These are phyloP conservation scores for Sordariomycetes sp. DNA, from an alignment of 2,329 filamentous ascomycete genomes.

Conservation along the genomic window DNA sequence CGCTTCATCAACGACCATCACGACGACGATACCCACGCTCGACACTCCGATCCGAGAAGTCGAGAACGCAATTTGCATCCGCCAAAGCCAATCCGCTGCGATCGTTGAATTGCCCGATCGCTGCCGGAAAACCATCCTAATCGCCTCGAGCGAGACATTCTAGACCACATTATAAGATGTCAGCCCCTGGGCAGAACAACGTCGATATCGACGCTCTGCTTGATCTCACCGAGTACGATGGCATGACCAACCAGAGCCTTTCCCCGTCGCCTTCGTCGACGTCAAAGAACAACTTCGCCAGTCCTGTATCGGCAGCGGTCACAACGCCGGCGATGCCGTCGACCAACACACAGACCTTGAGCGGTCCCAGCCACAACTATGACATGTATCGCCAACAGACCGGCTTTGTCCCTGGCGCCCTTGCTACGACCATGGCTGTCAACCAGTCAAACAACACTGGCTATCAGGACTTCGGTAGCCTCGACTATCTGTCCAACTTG, in stretches of 20 bases:
- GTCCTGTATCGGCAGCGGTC: constrained; percentile 40
- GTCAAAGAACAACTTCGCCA: constrained; percentile 45
- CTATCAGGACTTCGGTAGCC: constrained; percentile 38
- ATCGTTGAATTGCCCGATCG: not conserved
- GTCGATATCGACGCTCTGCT: constrained; percentile 49
- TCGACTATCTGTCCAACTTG: constrained; percentile 45
- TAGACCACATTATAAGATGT: constrained; percentile 26
- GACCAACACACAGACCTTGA: constrained; percentile 50
- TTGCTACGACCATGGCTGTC: constrained; percentile 71
- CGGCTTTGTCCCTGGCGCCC: constrained; percentile 75
- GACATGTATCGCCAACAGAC: constrained; percentile 94
- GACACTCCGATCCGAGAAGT: not conserved
- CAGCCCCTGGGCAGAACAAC: constrained; percentile 32
- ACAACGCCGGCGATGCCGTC: constrained; percentile 45
- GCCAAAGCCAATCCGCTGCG: not conserved
- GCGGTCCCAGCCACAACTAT: constrained; percentile 88
- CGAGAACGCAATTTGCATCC: not conserved
- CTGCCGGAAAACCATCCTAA: not conserved
- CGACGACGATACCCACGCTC: not conserved
- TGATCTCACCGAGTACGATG: constrained; percentile 56
- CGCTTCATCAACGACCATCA: not conserved
- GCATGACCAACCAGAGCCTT: constrained; percentile 45
- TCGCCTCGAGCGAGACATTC: not conserved
- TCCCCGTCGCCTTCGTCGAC: constrained; percentile 44
- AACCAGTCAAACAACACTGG: constrained; percentile 52